phyloP scores from a whole-genome alignment of 139 green algal species.

The Klebsormidium nitens region DNA sequence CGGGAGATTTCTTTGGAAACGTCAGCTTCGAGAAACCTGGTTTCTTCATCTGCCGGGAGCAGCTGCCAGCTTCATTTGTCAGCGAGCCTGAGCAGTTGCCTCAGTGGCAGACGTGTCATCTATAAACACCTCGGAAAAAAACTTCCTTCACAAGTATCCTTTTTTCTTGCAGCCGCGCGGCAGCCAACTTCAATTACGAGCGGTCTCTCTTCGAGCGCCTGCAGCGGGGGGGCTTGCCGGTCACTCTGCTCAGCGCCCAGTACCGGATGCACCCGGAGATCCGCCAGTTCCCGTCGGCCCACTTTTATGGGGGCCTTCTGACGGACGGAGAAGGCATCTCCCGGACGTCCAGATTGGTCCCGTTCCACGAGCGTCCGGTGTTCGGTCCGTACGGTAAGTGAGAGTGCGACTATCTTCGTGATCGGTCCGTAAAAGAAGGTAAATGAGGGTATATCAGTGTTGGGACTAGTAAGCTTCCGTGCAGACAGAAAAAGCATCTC shows the following conservation, averaged over 20 bases:
- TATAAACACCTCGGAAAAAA: too few species aligned
- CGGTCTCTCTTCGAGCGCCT: conserved; percentile 41
- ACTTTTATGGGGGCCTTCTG: conserved; percentile 73
- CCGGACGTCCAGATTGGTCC: conserved; percentile 2
- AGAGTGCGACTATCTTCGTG: too few species aligned
- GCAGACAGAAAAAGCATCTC: too few species aligned
- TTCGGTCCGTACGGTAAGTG: conserved; percentile 31
- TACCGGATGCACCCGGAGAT: conserved; percentile 94
- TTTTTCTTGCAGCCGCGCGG: neutral
- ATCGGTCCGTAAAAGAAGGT: too few species aligned
- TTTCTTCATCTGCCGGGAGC: too few species aligned
- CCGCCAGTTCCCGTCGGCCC: conserved; percentile 64
- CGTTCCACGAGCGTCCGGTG: conserved; percentile 16
- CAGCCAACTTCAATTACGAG: neutral
- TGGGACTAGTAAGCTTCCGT: too few species aligned
- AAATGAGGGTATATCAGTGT: too few species aligned
- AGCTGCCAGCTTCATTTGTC: too few species aligned
- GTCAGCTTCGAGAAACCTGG: too few species aligned
- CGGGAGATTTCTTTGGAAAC: too few species aligned
- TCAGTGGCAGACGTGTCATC: too few species aligned
- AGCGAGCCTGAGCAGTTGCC: too few species aligned
- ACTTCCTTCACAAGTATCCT: neutral
- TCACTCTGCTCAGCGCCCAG: conserved; percentile 48
- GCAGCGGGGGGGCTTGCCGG: conserved; percentile 48
- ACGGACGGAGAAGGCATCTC: conserved; percentile 46